Evolutionary conservation across 2,329 filamentous ascomycete species (phyloP).

Genomic region (Bipolaris bicolor): DNA sequence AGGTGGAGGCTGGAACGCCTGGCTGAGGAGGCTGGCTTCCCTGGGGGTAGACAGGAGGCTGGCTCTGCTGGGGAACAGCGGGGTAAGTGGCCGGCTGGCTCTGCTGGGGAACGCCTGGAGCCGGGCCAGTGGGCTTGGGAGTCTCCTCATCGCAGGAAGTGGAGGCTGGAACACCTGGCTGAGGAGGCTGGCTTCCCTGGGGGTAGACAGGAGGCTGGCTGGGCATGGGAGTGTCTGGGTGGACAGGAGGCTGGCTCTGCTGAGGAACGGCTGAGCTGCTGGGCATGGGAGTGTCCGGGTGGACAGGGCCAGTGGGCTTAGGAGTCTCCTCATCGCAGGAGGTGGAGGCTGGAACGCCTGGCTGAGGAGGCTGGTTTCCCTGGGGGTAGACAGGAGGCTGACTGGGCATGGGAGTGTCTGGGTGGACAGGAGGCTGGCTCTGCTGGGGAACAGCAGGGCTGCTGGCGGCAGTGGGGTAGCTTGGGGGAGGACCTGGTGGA

Average conservation of each 20-base stretch:
- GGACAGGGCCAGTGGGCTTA: constrained; percentile 7
- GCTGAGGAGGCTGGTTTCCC: background rate
- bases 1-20: background rate
- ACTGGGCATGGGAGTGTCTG: background rate
- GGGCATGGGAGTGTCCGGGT: constrained; percentile 68
- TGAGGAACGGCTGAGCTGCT: constrained; percentile 1
- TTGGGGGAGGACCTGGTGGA: constrained; percentile 55
- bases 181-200: background rate
- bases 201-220: constrained; percentile 8
- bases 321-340: constrained; percentile 11
- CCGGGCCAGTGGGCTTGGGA: constrained; percentile 8
- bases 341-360: background rate
- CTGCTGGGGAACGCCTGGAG: background rate
- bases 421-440: constrained; percentile 18
- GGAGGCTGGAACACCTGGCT: background rate
- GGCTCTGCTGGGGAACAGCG: background rate
- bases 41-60: constrained; percentile 13
- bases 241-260: constrained; percentile 19
- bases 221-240: constrained; percentile 1
- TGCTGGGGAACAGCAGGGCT: constrained; percentile 7
- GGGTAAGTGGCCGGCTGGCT: constrained; percentile 4
- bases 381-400: constrained; percentile 12
- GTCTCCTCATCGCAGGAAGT: constrained; percentile 13
- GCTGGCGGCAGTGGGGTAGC: constrained; percentile 73
- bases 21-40: background rate